These are phyloP conservation scores for Fusarium sp. DNA, from an alignment of 2,329 filamentous ascomycete genomes.

Conservation along the genomic window DNA sequence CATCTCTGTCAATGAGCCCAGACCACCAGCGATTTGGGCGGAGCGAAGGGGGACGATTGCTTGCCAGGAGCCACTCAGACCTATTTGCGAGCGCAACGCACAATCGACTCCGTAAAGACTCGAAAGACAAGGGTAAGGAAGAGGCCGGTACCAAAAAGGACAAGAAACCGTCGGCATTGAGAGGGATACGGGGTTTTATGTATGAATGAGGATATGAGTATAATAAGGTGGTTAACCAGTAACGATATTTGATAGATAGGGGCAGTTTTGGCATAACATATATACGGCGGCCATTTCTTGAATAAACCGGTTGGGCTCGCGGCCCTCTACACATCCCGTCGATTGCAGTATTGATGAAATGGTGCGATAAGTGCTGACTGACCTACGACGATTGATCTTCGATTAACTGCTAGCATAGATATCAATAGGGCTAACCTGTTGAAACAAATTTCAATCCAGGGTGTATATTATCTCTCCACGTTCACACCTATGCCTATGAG, in stretches of 20 bases:
- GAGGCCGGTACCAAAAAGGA: slow-evolving; percentile 52
- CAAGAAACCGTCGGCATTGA: slow-evolving; percentile 52
- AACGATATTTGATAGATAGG: not conserved
- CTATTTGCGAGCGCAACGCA: slow-evolving; percentile 57
- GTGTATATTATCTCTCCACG: not conserved
- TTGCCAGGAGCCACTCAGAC: slow-evolving; percentile 39
- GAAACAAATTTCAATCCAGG: not conserved
- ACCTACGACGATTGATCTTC: not conserved
- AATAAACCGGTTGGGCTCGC: not conserved
- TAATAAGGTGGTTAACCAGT: not conserved
- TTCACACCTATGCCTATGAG: too few relatives aligned
- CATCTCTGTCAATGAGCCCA: slow-evolving; percentile 47
- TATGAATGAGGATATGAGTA: slow-evolving; percentile 35
- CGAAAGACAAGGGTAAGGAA: slow-evolving; percentile 59
- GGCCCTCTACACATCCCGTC: not conserved
- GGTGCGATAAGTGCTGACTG: too few relatives aligned
- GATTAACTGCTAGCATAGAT: too few relatives aligned
- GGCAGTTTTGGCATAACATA: not conserved
- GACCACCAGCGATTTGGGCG: slow-evolving; percentile 59
- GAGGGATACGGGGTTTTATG: slow-evolving; percentile 56
- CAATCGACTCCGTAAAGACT: slow-evolving; percentile 60
- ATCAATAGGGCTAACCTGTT: too few relatives aligned
- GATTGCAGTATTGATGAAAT: not conserved
- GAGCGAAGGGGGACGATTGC: slow-evolving; percentile 52
- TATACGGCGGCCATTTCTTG: not conserved